Evolutionary conservation across 768 basidiomycete species (phyloP).

Genomic region (Boletellus sp.): DNA sequence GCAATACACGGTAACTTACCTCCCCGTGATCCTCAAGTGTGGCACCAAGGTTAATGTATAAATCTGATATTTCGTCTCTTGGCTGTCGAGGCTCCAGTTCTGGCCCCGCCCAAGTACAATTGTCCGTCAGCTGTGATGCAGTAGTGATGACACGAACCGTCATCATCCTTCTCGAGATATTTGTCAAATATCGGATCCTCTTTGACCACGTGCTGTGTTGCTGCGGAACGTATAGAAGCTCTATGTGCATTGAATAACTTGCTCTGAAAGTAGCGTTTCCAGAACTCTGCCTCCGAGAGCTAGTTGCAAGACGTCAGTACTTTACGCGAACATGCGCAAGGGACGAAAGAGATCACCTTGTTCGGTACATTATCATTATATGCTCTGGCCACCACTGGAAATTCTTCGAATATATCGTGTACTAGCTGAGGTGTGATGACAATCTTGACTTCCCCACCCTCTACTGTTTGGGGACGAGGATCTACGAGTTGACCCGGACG

Average conservation of each 20-base stretch:
- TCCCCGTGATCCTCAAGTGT: constrained; percentile 90
- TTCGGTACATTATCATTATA: constrained; percentile 90
- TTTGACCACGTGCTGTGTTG: constrained; percentile 78
- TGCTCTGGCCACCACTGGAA: constrained; percentile 89
- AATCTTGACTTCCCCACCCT: constrained; percentile 84
- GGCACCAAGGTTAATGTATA: constrained; percentile 82
- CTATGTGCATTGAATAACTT: constrained; percentile 94
- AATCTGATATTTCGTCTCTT: constrained; percentile 62
- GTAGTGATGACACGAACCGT: constrained; percentile 53
- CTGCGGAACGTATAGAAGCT: constrained; percentile 85
- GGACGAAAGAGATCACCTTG: constrained; percentile 47
- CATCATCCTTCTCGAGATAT: constrained; percentile 94
- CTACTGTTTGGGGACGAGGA: constrained; percentile 79
- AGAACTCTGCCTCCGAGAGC: constrained; percentile 90
- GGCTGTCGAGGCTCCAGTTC: constrained; percentile 75
- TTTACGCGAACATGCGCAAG: not conserved
- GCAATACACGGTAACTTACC: constrained; percentile 37
- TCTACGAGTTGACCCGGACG: constrained; percentile 84
- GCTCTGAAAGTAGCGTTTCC: constrained; percentile 96
- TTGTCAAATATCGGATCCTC: constrained; percentile 93
- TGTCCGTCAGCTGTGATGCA: not conserved
- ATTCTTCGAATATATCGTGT: constrained; percentile 96
- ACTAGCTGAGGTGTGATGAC: constrained; percentile 88
- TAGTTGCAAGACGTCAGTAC: constrained; percentile 31
- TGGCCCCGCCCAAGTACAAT: constrained; percentile 26